Evolutionary conservation across 441 rosid species (phyloP), one percentile per base, ranked within the genome.

Genomic region (Viola pubescens): DNA sequence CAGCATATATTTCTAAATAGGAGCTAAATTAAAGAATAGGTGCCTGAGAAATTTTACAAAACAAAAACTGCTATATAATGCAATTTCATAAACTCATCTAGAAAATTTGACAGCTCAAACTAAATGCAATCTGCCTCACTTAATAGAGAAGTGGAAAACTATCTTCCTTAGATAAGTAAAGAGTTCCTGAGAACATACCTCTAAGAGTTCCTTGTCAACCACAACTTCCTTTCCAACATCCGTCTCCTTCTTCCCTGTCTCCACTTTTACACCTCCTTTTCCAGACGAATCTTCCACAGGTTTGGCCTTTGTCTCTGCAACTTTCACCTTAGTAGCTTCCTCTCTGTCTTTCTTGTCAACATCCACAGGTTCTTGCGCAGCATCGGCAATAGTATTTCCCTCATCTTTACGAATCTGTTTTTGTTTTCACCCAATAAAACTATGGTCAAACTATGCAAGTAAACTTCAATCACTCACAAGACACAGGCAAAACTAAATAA

Each of bases 141-240:
- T 26, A 26, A 26, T 26, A 26, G 34, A 26, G 34, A 26, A 26
- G 34, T 26, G 34, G 34, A 26, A 26, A 26, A 26, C 34, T 26
- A 26, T 26, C 34, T 26, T 26, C 34, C 34, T 26, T 26, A 26
- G 2, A 26, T 1, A 26, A 26, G 34, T 26, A 26, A 94, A 72
- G 52, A 94, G 59, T 74, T 91, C 94, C 48, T n/a, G 48, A 54
- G 52, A 56, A 46, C 60, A 48, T 74, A 77, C 99, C 91, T 91
- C 97, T 72, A 94, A 72, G 52, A 94, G 59, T 74, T 91, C 94
- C 84, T 80, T 94, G 59, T 91, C 80, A 47, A 83, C 73, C 37
- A 62, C 69, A 60, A 65, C 68, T 66, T 77, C 81, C 67, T 73
- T 74, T 9, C 12, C 66, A 26, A 37, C 47, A 14, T 54, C 59